Conservation (phyloP, 306 rosid genomes). For the Castanopsis chinensis region DNA sequence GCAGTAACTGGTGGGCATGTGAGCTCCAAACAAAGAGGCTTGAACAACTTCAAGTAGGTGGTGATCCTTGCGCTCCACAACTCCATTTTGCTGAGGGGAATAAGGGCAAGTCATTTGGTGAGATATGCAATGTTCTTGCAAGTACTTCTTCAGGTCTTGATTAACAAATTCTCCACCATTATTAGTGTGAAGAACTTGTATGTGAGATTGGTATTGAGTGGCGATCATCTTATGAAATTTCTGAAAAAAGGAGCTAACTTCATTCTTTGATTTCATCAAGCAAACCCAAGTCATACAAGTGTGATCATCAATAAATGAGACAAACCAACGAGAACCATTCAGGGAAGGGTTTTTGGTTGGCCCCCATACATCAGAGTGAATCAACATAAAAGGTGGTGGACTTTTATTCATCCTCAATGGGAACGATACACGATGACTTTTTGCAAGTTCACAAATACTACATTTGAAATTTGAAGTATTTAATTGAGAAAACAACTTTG, state of each 20-base stretch:
- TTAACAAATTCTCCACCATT: background rate
- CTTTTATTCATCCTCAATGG: no score
- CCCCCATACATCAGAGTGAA: no score
- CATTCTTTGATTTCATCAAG: background rate
- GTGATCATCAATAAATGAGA: background rate
- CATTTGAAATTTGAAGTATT: no score
- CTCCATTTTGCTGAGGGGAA: background rate
- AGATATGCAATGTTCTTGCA: no score
- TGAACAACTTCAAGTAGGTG: background rate
- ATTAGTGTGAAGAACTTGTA: background rate
- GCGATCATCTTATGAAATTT: background rate
- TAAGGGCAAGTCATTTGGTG: no score
- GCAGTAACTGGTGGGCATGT: background rate
- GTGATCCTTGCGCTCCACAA: background rate
- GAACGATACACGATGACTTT: no score
- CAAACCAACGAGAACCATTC: background rate
- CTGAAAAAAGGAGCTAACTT: background rate
- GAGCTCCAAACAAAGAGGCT: background rate
- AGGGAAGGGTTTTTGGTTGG: background rate
- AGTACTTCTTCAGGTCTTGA: no score
- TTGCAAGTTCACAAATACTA: no score
- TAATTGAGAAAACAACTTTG: no score
- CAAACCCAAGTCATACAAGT: background rate
- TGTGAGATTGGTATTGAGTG: background rate
- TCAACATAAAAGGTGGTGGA: no score